These are phyloP conservation scores for Amanita rubescens DNA, from an alignment of 768 basidiomycete genomes.

Conservation along the genomic window DNA sequence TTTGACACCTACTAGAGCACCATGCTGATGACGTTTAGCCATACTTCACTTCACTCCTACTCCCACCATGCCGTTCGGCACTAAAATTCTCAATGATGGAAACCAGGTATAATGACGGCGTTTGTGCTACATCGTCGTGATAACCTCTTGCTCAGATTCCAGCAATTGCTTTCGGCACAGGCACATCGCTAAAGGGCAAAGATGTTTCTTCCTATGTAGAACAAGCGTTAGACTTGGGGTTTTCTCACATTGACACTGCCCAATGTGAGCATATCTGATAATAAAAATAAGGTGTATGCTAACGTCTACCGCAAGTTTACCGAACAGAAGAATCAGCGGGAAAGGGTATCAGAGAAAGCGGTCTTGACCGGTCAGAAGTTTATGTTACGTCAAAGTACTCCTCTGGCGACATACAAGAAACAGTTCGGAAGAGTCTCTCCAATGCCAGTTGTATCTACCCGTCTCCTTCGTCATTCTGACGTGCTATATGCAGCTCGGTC, in stretches of 20 bases:
- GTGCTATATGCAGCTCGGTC: constrained; percentile 38
- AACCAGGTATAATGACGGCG: constrained; percentile 21
- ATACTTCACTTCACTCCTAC: not conserved
- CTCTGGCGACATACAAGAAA: constrained; percentile 29
- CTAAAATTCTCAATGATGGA: constrained; percentile 34
- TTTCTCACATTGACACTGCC: constrained; percentile 59
- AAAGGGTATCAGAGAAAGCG: constrained; percentile 37
- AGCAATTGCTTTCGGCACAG: constrained; percentile 55
- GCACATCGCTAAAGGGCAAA: constrained; percentile 34
- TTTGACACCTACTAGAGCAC: not conserved
- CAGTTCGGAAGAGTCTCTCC: constrained; percentile 39
- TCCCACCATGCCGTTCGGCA: constrained; percentile 31
- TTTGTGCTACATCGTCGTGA: not conserved
- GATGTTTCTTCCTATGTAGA: constrained; percentile 49
- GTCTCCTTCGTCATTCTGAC: not conserved
- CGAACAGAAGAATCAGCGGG: constrained; percentile 28
- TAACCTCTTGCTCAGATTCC: constrained; percentile 38
- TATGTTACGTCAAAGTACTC: constrained; percentile 53
- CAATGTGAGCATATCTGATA: constrained; percentile 28
- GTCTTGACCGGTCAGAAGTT: constrained; percentile 35
- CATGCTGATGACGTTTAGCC: too few relatives aligned
- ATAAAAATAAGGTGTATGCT: not conserved
- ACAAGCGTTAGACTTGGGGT: constrained; percentile 52
- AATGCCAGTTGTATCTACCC: constrained; percentile 28
- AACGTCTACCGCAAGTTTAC: constrained; percentile 17